A percentile compares a stretch with the other conserved stretches of the same genome.
Evolutionary conservation across 345 rosid genomes (phyloP).

Genomic region (Aquilaria malaccensis): DNA sequence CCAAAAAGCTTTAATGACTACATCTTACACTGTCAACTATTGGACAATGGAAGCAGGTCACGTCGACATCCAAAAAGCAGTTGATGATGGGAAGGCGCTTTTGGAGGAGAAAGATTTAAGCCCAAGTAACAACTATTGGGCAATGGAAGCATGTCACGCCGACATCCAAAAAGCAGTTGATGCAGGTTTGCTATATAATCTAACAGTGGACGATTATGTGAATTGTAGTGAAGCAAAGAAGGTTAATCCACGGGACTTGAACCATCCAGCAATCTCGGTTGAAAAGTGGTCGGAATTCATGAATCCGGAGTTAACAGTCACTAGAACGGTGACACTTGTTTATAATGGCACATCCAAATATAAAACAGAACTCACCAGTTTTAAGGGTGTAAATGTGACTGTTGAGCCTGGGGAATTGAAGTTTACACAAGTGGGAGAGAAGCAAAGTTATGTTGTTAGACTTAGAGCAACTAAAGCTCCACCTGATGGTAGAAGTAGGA

Average conservation of each 20-base stretch:
- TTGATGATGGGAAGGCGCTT: conserved; percentile 12
- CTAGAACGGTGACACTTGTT: conserved; percentile 10
- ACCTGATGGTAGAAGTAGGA: no score
- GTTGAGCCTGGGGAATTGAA: conserved; percentile 7
- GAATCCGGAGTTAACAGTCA: neutral
- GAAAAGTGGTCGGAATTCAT: neutral
- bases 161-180: conserved; percentile 14
- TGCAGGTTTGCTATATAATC: conserved; percentile 15
- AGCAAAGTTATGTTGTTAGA: conserved; percentile 4
- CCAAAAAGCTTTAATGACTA: no score
- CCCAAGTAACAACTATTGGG: neutral
- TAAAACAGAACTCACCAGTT: neutral
- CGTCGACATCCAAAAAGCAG: no score
- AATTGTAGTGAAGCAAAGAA: conserved; percentile 4
- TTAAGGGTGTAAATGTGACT: neutral
- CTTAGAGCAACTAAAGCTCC: neutral
- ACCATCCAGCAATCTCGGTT: conserved; percentile 14
- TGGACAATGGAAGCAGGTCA: no score
- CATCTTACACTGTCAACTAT: no score
- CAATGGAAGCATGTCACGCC: conserved; percentile 18
- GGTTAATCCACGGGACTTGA: conserved; percentile 11
- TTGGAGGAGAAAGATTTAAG: neutral
- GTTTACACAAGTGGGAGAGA: conserved; percentile 9
- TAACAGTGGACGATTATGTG: conserved; percentile 9
- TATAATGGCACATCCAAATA: neutral